Base-by-base conservation (phyloP, 257 asterid species). In the Linderniella brevidens region DNA sequence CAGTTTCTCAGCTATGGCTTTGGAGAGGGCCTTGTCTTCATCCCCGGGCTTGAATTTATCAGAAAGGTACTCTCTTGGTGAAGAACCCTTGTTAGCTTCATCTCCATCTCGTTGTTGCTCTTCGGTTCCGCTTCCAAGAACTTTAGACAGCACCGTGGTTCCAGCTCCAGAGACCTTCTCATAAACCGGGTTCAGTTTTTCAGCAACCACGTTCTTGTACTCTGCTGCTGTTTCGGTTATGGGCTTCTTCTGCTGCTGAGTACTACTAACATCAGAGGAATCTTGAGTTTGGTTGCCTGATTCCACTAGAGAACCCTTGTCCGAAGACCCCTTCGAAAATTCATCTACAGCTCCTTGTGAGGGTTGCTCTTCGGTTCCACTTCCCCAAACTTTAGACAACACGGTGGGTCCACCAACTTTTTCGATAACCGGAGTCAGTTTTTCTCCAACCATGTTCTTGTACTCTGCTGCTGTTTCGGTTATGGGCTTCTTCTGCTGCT, bases 1-100 rank as follows among this genome's bases (percentile, higher is more conserved):
- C 5, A 79, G 49, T 0, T 69, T 57, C 1, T 63, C 78, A 0
- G 72, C 58, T 35, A 87, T 82, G 52, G 54, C 68, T 25, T 73
- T 72, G 0, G 97, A 87, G 0, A 87, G 51, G 3, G 79, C 95
- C 58, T 63, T 79, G 18, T 82, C 97, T 19, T 86, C 97, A 0
- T 82, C 97, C 0, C 92, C 75, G 0, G 93, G 95, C 55, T 59
- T 67, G 2, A 82, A 50, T 47, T 73, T 82, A 60, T 65, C 83
- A 0, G 62, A 72, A 52, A 66, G 40, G 53, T 71, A 77, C 37
- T 60, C 78, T 60, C 49, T 84, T 54, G 77, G 65, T 0, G 95
- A 72, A 18, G 62, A 73, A 0, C 82, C 92, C 67, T 67, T 77
- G 19, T 74, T 77, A 8, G 56, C 41, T 10, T 41, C 68, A 8